Conservation (phyloP, 208 protist species). For the Entamoeba dispar region DNA sequence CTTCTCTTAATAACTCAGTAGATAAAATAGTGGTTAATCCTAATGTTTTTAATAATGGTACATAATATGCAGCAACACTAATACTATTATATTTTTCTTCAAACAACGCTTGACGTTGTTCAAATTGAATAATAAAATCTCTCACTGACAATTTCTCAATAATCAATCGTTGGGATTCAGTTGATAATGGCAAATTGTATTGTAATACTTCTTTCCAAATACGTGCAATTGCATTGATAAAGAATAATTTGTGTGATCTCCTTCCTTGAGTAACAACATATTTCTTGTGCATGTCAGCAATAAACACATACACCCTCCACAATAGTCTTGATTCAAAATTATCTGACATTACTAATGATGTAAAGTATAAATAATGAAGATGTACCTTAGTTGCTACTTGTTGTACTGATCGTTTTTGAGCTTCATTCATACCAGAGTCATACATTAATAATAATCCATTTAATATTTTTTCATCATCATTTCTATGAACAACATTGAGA, state of each 20-base stretch:
- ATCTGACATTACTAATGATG: background rate
- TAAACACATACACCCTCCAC: background rate
- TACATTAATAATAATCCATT: background rate
- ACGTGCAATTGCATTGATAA: background rate
- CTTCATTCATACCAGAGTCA: background rate
- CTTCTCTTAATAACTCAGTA: background rate
- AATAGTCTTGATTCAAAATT: background rate
- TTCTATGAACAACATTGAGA: background rate
- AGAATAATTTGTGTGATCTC: background rate
- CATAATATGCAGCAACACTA: background rate
- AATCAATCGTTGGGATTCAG: background rate
- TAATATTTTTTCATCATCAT: background rate
- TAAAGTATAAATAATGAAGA: background rate
- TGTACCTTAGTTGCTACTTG: background rate
- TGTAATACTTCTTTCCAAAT: background rate
- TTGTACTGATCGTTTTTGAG: background rate
- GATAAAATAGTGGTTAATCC: background rate
- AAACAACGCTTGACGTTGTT: background rate
- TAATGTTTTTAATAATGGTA: background rate
- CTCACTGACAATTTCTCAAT: background rate
- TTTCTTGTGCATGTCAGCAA: background rate
- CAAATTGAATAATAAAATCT: background rate
- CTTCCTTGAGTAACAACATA: background rate
- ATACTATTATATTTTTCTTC: background rate
- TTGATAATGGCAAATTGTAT: background rate